phyloP scores from a whole-genome alignment of 1,284 basidiomycete genomes.

The Sparassis latifolia region DNA sequence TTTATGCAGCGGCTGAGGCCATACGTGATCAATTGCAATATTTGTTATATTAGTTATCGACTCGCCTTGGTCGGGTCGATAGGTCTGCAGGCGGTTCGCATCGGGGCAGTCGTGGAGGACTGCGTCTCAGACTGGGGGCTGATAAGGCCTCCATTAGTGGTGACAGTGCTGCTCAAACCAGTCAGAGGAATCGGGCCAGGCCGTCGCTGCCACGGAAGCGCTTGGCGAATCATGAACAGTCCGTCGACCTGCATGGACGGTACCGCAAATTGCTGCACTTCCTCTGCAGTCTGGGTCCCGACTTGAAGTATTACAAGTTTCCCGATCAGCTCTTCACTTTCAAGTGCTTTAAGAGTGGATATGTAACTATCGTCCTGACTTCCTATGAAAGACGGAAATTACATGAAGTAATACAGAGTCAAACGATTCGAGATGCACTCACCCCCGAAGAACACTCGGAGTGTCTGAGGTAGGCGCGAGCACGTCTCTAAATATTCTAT shows the following conservation, averaged over 20 bases:
- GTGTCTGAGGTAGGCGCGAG: slow-evolving; percentile 65
- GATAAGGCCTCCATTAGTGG: slow-evolving; percentile 26
- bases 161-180: slow-evolving; percentile 15
- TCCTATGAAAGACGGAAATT: slow-evolving; percentile 15
- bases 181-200: slow-evolving; percentile 30
- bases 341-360: slow-evolving; percentile 29
- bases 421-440: slow-evolving; percentile 13
- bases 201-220: slow-evolving; percentile 34
- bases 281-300: slow-evolving; percentile 37
- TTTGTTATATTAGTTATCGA: neutral
- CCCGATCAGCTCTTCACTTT: slow-evolving; percentile 53
- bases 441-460: slow-evolving; percentile 69
- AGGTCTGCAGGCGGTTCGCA: slow-evolving; percentile 14
- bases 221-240: slow-evolving; percentile 49
- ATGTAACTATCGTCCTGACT: slow-evolving; percentile 40
- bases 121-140: slow-evolving; percentile 28
- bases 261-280: slow-evolving; percentile 44
- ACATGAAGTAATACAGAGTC: too few species aligned
- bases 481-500: slow-evolving; percentile 74
- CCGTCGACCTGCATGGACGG: slow-evolving; percentile 52
- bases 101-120: slow-evolving; percentile 9
- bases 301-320: slow-evolving; percentile 61
- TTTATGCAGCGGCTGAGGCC: slow-evolving; percentile 30
- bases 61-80: slow-evolving; percentile 28
- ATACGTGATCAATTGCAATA: neutral